These are phyloP conservation scores for Paspalum notatum DNA, from an alignment of 176 grass and related monocot species.

Conservation along the genomic window DNA sequence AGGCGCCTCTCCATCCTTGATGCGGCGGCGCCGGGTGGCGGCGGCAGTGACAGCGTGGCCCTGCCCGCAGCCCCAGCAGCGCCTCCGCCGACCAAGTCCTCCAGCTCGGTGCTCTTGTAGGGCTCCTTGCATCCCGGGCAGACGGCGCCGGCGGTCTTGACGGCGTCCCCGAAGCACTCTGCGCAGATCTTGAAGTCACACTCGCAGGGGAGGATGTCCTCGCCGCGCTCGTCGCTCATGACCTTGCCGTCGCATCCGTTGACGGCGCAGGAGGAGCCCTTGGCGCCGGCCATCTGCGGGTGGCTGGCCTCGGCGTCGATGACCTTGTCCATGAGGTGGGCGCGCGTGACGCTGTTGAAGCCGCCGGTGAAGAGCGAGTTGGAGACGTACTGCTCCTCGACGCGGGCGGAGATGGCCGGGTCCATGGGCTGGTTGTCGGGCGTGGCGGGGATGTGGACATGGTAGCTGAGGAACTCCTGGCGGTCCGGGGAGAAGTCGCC, in stretches of 20 bases:
- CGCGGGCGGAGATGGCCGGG: constrained; percentile 77
- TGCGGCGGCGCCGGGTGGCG: constrained; percentile 34
- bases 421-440: constrained; percentile 98
- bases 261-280: constrained; percentile 83
- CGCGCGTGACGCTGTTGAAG: constrained; percentile 86
- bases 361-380: constrained; percentile 96
- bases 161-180: constrained; percentile 86
- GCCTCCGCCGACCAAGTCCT: constrained; percentile 51
- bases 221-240: constrained; percentile 89
- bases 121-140: constrained; percentile 94
- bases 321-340: constrained; percentile 97
- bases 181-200: constrained; percentile 97
- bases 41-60: constrained; percentile 54
- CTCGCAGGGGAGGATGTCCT: constrained; percentile 87
- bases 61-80: background rate
- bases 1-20: constrained; percentile 84
- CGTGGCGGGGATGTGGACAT: constrained; percentile 75
- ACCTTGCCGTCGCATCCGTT: constrained; percentile 80
- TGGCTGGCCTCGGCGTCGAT: constrained; percentile 74
- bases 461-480: constrained; percentile 77
- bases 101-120: constrained; percentile 78
- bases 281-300: constrained; percentile 91
- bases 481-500: constrained; percentile 52
- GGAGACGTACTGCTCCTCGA: constrained; percentile 94
- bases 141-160: constrained; percentile 64